These are phyloP conservation scores for Moniliophthora roreri DNA, from an alignment of 1,284 basidiomycete species.

Conservation along the genomic window DNA sequence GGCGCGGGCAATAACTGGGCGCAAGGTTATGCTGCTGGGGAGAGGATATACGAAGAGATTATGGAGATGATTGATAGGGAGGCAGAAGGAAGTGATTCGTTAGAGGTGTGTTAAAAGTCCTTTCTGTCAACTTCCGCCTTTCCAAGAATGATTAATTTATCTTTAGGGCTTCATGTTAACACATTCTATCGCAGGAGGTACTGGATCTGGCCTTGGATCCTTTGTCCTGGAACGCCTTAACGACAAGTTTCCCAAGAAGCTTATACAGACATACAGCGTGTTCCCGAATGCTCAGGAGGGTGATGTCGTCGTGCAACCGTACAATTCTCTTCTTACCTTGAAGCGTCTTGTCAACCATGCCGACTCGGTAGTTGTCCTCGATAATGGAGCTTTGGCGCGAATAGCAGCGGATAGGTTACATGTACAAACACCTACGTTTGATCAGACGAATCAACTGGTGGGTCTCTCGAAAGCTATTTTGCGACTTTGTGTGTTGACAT, in stretches of 20 bases:
- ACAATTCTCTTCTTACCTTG: constrained; percentile 94
- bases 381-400: constrained; percentile 92
- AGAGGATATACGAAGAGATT: constrained; percentile 93
- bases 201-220: constrained; percentile 96
- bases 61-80: constrained; percentile 99
- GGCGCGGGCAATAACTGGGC: constrained; percentile 99
- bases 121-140: too few species aligned
- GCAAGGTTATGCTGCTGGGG: constrained; percentile 89
- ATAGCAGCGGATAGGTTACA: constrained; percentile 93
- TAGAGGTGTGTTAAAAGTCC: constrained; percentile 74
- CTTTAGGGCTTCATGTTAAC: constrained; percentile 95
- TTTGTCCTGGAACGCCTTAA: constrained; percentile 95
- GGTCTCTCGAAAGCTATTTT: constrained; percentile 22
- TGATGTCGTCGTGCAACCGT: constrained; percentile 97
- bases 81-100: constrained; percentile 96
- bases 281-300: constrained; percentile 92
- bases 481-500: background rate
- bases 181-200: constrained; percentile 98
- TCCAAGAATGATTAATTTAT: background rate
- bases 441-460: constrained; percentile 94
- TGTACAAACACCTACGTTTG: constrained; percentile 88
- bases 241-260: constrained; percentile 98
- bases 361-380: constrained; percentile 95
- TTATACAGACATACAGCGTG: constrained; percentile 99
- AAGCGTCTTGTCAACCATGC: constrained; percentile 96